phyloP scores from a whole-genome alignment of 2,329 filamentous ascomycete genomes.

The Stemphylium beticola region DNA sequence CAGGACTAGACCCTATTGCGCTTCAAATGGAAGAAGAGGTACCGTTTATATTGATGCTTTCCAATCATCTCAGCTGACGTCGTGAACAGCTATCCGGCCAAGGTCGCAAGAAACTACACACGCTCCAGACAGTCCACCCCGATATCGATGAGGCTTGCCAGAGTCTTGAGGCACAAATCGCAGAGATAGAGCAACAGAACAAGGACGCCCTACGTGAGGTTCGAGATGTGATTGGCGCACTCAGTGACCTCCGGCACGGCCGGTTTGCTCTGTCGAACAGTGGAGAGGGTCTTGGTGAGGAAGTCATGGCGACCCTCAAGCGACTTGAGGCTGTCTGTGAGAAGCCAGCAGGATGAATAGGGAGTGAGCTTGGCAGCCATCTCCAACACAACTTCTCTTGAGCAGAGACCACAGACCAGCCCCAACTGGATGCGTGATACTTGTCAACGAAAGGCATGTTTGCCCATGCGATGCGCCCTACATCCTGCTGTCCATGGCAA shows the following conservation, averaged over 20 bases:
- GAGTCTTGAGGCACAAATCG: slow-evolving; percentile 72
- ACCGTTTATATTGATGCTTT: not conserved
- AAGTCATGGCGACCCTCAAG: slow-evolving; percentile 71
- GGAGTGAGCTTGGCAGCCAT: not conserved
- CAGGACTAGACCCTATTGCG: slow-evolving; percentile 62
- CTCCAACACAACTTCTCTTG: not conserved
- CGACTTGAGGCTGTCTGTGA: slow-evolving; percentile 68
- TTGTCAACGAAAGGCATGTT: not conserved
- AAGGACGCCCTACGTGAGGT: slow-evolving; percentile 65
- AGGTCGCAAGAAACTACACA: slow-evolving; percentile 61
- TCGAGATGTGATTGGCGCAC: slow-evolving; percentile 68
- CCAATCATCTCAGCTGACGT: slow-evolving; percentile 14
- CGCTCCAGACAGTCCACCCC: slow-evolving; percentile 67
- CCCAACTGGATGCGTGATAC: no score
- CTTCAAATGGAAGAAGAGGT: slow-evolving; percentile 62
- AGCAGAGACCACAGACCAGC: not conserved
- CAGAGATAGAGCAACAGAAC: slow-evolving; percentile 69
- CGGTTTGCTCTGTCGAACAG: slow-evolving; percentile 61
- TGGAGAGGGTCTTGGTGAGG: slow-evolving; percentile 66
- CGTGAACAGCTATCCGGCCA: slow-evolving; percentile 61
- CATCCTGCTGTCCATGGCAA: no score
- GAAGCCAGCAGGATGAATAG: slow-evolving; percentile 27
- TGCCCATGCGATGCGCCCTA: not conserved
- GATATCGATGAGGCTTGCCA: slow-evolving; percentile 71
- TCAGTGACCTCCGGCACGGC: slow-evolving; percentile 86